Percentiles rank a stretch among this genome's conserved stretches.
These are phyloP conservation scores for Tripterygium wilfordii DNA, from an alignment of 177 flowering plant species.

Conservation along the genomic window DNA sequence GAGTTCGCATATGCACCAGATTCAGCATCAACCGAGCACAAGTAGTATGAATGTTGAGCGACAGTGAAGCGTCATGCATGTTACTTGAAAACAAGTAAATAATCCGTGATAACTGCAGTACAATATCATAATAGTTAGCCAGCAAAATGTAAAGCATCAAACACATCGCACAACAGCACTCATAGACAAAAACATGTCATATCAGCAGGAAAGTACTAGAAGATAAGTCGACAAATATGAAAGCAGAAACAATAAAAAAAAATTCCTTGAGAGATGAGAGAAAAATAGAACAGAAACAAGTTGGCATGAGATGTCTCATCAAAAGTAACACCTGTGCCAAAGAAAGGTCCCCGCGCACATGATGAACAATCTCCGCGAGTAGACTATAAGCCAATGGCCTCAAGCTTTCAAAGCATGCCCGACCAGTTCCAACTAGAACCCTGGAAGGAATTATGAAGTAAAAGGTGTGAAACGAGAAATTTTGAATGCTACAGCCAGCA, in stretches of 20 bases:
- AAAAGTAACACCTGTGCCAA: slow-evolving; percentile 64
- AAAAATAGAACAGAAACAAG: background rate
- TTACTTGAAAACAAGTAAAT: slow-evolving; percentile 96
- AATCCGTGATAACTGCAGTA: slow-evolving; percentile 90
- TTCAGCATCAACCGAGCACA: slow-evolving; percentile 99
- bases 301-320: background rate
- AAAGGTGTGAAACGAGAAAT: background rate
- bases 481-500: background rate
- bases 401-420: slow-evolving; percentile 90
- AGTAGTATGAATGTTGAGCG: slow-evolving; percentile 92
- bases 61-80: slow-evolving; percentile 97
- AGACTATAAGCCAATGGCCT: slow-evolving; percentile 97
- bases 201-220: background rate
- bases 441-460: slow-evolving; percentile 27
- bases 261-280: background rate
- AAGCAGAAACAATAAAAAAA: background rate
- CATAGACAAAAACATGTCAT: background rate
- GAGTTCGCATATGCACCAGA: slow-evolving; percentile 50
- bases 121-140: background rate
- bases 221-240: background rate
- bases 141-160: too few species aligned
- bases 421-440: slow-evolving; percentile 94
- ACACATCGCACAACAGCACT: too few species aligned
- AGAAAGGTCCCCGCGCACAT: slow-evolving; percentile 86
- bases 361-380: slow-evolving; percentile 96